Evolutionary conservation across 2,329 filamentous ascomycete genomes (phyloP).

Genomic region (Dissoconium aciculare): DNA sequence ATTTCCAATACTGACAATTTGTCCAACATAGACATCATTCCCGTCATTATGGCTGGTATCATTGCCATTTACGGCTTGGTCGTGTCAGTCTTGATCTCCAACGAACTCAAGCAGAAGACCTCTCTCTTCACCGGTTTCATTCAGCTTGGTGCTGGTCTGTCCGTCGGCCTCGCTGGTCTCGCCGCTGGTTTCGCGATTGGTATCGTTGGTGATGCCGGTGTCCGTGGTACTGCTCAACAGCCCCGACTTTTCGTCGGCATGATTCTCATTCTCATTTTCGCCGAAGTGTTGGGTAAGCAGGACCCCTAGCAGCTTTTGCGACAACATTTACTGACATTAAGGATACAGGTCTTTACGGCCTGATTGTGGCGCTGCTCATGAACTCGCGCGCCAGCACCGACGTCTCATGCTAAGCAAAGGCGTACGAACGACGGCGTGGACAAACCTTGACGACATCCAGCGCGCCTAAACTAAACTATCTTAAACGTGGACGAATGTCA

Average conservation of each 20-base stretch:
- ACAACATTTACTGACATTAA: too few species aligned
- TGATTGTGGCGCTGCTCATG: slow-evolving; percentile 98
- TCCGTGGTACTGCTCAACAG: slow-evolving; percentile 71
- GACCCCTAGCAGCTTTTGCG: too few species aligned
- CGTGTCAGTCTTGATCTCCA: slow-evolving; percentile 40
- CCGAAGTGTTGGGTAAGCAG: slow-evolving; percentile 89
- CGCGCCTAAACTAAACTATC: slow-evolving; percentile 6
- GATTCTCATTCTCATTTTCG: slow-evolving; percentile 99
- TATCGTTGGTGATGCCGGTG: slow-evolving; percentile 63
- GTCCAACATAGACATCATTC: slow-evolving; percentile 91
- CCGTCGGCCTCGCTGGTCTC: slow-evolving; percentile 31
- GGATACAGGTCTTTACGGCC: slow-evolving; percentile 92
- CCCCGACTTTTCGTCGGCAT: slow-evolving; percentile 86
- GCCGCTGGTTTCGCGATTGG: slow-evolving; percentile 35
- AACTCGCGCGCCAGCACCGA: slow-evolving; percentile 62
- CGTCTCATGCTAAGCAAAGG: slow-evolving; percentile 48
- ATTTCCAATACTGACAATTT: too few species aligned
- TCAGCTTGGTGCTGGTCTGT: slow-evolving; percentile 38
- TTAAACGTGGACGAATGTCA: slow-evolving; percentile 2
- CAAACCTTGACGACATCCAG: slow-evolving; percentile 16
- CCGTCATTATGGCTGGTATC: slow-evolving; percentile 99
- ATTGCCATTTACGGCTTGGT: slow-evolving; percentile 76
- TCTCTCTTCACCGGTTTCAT: slow-evolving; percentile 39
- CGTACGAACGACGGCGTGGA: slow-evolving; percentile 37
- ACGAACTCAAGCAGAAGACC: slow-evolving; percentile 33